Percentiles rank a stretch among this genome's conserved stretches.
Conservation (phyloP, 129 eudicot species). For the Arctium lappa region DNA sequence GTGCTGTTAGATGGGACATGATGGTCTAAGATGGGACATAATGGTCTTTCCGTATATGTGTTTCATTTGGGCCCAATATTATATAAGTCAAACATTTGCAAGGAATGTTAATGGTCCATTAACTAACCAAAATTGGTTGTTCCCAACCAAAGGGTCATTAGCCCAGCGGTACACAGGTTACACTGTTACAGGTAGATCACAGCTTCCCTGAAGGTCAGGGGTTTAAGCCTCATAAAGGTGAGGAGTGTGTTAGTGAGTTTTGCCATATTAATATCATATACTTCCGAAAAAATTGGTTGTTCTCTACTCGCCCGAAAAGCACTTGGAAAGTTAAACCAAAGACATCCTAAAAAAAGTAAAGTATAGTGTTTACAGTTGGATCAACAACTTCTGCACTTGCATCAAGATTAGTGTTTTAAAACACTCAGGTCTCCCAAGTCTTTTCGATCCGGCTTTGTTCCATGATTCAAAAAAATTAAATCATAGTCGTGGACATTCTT, state of each 20-base stretch:
- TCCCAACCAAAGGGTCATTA: neutral
- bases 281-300: neutral
- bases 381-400: neutral
- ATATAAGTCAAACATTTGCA: neutral
- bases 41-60: neutral
- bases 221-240: neutral
- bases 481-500: neutral
- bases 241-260: neutral
- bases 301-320: neutral
- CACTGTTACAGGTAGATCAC: neutral
- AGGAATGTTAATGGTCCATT: neutral
- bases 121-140: neutral
- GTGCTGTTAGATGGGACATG: no score
- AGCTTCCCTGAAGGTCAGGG: neutral
- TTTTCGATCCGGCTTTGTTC: neutral
- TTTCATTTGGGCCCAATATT: neutral
- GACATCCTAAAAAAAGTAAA: neutral
- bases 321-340: neutral
- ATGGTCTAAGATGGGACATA: no score
- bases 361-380: neutral
- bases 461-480: neutral
- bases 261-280: neutral
- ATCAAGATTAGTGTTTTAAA: conserved; percentile 1
- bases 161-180: neutral
- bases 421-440: neutral